These are phyloP conservation scores for Scedosporium dehoogii DNA, from an alignment of 2,329 filamentous ascomycete species.

Conservation along the genomic window DNA sequence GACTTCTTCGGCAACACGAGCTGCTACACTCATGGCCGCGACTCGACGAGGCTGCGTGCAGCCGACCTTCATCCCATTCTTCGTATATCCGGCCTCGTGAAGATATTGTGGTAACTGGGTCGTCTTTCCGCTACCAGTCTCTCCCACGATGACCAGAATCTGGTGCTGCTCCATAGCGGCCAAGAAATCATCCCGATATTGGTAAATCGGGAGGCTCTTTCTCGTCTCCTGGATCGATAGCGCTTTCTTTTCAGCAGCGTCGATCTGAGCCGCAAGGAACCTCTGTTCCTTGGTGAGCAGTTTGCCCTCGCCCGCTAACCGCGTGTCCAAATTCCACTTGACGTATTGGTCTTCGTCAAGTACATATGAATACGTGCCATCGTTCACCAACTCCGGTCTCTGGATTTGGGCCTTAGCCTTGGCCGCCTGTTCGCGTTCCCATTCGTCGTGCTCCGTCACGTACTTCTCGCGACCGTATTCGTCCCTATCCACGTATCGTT, in stretches of 20 bases:
- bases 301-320: conserved; percentile 61
- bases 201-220: conserved; percentile 82
- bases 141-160: conserved; percentile 82
- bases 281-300: conserved; percentile 68
- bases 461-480: conserved; percentile 82
- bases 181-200: conserved; percentile 76
- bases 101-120: conserved; percentile 93
- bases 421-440: conserved; percentile 81
- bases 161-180: conserved; percentile 80
- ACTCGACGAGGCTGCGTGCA: conserved; percentile 94
- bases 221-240: conserved; percentile 84
- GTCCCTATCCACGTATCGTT: conserved; percentile 78
- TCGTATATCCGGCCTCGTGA: conserved; percentile 82
- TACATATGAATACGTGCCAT: conserved; percentile 69
- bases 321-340: conserved; percentile 69
- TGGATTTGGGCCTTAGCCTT: conserved; percentile 83
- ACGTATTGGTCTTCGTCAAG: conserved; percentile 85
- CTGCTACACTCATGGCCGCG: conserved; percentile 94
- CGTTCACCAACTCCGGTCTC: conserved; percentile 62
- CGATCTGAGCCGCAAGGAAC: conserved; percentile 68
- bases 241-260: conserved; percentile 81
- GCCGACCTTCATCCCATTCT: conserved; percentile 72
- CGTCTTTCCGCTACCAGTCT: conserved; percentile 92
- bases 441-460: conserved; percentile 89
- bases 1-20: conserved; percentile 90